A percentile compares a stretch with the other conserved stretches of the same genome.
Evolutionary conservation across 768 basidiomycete species (phyloP).

Genomic region (Suillus ampliporus): DNA sequence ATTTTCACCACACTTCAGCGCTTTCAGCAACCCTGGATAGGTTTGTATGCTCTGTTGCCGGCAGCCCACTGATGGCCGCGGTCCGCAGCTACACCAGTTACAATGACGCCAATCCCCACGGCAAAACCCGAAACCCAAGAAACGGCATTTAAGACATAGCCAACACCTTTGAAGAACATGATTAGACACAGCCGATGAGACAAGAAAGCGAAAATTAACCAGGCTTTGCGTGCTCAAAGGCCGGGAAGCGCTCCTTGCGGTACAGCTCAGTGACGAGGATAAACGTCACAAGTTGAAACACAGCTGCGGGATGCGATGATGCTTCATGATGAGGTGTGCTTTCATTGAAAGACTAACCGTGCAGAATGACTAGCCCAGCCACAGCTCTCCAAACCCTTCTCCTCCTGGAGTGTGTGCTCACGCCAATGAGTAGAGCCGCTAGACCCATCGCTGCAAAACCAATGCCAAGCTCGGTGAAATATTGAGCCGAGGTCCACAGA

Average conservation of each 20-base stretch:
- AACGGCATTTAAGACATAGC: slow-evolving; percentile 61
- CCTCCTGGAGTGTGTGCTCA: slow-evolving; percentile 74
- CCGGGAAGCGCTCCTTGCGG: slow-evolving; percentile 47
- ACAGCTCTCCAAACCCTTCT: slow-evolving; percentile 80
- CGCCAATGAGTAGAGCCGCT: slow-evolving; percentile 64
- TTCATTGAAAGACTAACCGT: slow-evolving; percentile 48
- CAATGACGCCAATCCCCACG: slow-evolving; percentile 56
- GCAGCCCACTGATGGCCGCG: slow-evolving; percentile 71
- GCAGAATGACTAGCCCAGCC: slow-evolving; percentile 64
- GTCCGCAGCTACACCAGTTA: slow-evolving; percentile 62
- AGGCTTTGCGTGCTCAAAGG: slow-evolving; percentile 62
- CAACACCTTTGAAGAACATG: slow-evolving; percentile 51
- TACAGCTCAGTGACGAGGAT: slow-evolving; percentile 68
- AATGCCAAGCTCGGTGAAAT: slow-evolving; percentile 64
- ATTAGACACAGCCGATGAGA: slow-evolving; percentile 1
- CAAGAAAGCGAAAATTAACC: slow-evolving; percentile 46
- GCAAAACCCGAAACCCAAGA: slow-evolving; percentile 66
- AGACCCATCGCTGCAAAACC: slow-evolving; percentile 68
- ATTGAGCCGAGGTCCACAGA: slow-evolving; percentile 74
- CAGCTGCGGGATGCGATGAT: slow-evolving; percentile 41
- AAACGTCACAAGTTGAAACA: slow-evolving; percentile 66
- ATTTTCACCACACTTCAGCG: slow-evolving; percentile 9
- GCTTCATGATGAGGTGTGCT: not conserved
- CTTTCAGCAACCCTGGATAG: slow-evolving; percentile 23
- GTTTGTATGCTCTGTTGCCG: slow-evolving; percentile 69